Base-by-base conservation (phyloP, 805 yeast genomes). In the Jamesozyma jinghongensis region DNA sequence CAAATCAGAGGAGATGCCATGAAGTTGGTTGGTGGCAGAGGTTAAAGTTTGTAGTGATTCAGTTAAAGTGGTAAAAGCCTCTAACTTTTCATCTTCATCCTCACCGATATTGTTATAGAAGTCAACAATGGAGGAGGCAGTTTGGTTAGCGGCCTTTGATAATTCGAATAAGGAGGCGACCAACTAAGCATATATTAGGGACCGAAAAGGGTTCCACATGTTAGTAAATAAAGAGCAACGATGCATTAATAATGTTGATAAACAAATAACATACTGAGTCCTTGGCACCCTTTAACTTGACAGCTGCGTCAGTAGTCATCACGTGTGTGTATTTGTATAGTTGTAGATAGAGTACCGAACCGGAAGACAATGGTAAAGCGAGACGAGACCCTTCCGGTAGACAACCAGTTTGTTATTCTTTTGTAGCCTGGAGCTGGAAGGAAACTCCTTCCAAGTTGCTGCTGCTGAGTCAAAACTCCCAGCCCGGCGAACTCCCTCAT, bases 141-240 rank as follows among this genome's bases (percentile, higher is more conserved):
- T 85, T 42, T 82, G 88, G 48, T 74, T 77, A 29, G 95, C 90
- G n/a, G 94, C 86, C 56, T 79, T 85, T 34, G 92, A 78, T 41
- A 87, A 74, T 57, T 83, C 88, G 54, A 80, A 82, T 45, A 87
- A 72, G 1, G 95, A 77, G 32, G 92, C 74, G 43, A 87, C 87
- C 29, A 82, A 74, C 79, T 77, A 38, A 14, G 17, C n/a, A 27
- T 14, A 11, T 30, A 11, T 5, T 27, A 27, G 12, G n/a, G n/a
- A 29, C 6, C 18, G 10, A 31, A 8, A 31, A 11, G 12, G 33
- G 12, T 14, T 34, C 16, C 8, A 19, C 27, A 27, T 45, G 50
- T 42, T 44, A 48, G 50, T 38, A 16, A 28, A 6, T 5, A 27
- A 27, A 20, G 19, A 34, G n/a, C 31, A 28, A 28, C n/a, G 31